These are phyloP conservation scores for Umbelopsis sp. DNA, from an alignment of 371 early-diverging fungal species.

Conservation along the genomic window DNA sequence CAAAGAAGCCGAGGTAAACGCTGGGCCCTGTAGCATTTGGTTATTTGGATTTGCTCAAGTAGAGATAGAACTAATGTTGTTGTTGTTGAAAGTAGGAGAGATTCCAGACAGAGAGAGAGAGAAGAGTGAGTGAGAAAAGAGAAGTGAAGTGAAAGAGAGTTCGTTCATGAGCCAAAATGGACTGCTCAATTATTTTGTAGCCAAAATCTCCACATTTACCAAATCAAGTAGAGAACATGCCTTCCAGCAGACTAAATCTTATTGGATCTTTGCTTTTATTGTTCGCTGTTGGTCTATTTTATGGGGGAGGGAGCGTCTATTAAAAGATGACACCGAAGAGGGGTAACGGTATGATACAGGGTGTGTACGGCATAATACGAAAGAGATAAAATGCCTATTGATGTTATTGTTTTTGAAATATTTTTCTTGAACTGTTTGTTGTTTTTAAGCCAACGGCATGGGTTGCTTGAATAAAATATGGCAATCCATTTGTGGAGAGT, in stretches of 20 bases:
- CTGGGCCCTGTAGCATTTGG: conserved; percentile 13
- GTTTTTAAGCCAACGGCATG: too few species aligned
- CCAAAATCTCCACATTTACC: conserved; percentile 10
- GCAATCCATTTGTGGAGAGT: not conserved
- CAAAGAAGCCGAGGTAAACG: conserved; percentile 12
- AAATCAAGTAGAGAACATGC: not conserved
- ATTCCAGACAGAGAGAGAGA: not conserved
- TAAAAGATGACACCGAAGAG: not conserved
- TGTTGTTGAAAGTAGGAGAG: not conserved
- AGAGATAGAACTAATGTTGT: not conserved
- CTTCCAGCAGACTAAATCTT: not conserved
- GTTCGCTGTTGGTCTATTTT: not conserved
- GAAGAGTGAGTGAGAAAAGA: not conserved
- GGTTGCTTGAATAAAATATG: not conserved
- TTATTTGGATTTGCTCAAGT: not conserved
- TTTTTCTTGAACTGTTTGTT: not conserved
- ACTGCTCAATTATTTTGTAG: not conserved
- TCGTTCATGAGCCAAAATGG: not conserved
- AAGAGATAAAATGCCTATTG: not conserved
- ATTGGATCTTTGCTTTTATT: not conserved
- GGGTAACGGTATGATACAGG: not conserved
- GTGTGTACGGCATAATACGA: not conserved
- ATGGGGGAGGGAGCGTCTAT: not conserved
- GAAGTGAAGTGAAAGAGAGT: not conserved
- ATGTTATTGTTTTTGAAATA: not conserved